phyloP scores from a whole-genome alignment of 1,284 basidiomycete genomes.

The Ceratobasidium sp. region DNA sequence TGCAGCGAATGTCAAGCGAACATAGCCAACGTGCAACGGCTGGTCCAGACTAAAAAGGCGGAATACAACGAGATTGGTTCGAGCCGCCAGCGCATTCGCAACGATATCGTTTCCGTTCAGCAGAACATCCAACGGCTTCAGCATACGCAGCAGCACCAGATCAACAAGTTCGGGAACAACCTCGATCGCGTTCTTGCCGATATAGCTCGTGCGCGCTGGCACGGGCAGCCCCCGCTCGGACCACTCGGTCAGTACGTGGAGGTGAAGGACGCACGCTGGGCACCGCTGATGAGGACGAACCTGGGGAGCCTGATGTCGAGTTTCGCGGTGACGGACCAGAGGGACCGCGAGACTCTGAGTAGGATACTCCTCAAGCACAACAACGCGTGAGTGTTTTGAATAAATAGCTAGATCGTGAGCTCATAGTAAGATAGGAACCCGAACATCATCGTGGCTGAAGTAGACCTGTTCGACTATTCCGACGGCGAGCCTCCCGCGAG shows the following conservation, averaged over 20 bases:
- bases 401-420: conserved; percentile 45
- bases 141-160: conserved; percentile 41
- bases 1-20: conserved; percentile 32
- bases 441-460: conserved; percentile 73
- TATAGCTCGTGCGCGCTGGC: conserved; percentile 73
- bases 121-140: conserved; percentile 31
- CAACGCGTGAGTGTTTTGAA: conserved; percentile 68
- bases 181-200: conserved; percentile 67
- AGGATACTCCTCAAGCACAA: conserved; percentile 65
- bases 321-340: conserved; percentile 82
- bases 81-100: conserved; percentile 66
- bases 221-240: conserved; percentile 81
- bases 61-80: conserved; percentile 66
- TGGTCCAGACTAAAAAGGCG: conserved; percentile 25
- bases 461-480: conserved; percentile 83
- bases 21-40: conserved; percentile 26
- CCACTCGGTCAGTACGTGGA: conserved; percentile 88
- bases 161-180: conserved; percentile 68
- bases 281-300: conserved; percentile 73
- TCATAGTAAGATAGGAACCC: conserved; percentile 55
- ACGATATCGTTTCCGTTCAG: background rate
- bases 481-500: conserved; percentile 68
- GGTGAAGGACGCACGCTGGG: conserved; percentile 80
- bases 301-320: conserved; percentile 74
- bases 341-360: conserved; percentile 76